Base-by-base conservation (phyloP, 495 filamentous ascomycete genomes). In the Endocarpon pusillum region DNA sequence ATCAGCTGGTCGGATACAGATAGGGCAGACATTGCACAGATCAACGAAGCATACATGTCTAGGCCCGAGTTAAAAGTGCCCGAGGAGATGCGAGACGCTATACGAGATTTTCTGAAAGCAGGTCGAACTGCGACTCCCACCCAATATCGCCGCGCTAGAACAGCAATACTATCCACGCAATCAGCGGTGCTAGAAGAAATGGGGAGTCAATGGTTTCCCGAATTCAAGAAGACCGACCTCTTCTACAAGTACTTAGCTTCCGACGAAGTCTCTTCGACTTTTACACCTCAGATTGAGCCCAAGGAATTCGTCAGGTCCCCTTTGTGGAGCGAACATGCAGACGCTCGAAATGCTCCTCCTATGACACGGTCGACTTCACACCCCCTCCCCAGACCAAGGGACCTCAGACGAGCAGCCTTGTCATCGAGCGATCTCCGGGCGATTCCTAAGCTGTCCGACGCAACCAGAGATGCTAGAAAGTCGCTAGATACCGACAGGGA, bases 191-290 rank as follows among this genome's bases (percentile, higher is more conserved):
- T 93, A 19, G 80, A 91, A 41, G 74, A 78, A 36, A 77, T 99
- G 70, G 71, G 85, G 37, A 67, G 66, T 21, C 71, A 60, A 21
- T 69, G 92, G 45, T 86, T 86, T 39, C 71, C 75, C 14, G 76
- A 73, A 26, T 99, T 99, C 53, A 89, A 82, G 44, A 76, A 75
- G 32, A 93, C 85, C 0, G 85, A 94, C 46, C 49, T 96, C 1
- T 99, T 82, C 50, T 96, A 83, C 64, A 96, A 99, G 45, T 93
- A 82, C 42, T 62, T 96, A 3, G 81, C 89, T 7, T 81, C 86
- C 1, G 85, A 93, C 42, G 84, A 94, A 45, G 69, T 71, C 16
- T 69, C 78, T 0, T 61, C 62, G 33, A 57, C 49, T n/a, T 44
- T 52, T 3, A 49, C 33, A 15, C 37, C 34, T 4, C 37, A 38